These are phyloP conservation scores for Quambalaria eucalypti DNA, from an alignment of 1,284 basidiomycete genomes.

Conservation along the genomic window DNA sequence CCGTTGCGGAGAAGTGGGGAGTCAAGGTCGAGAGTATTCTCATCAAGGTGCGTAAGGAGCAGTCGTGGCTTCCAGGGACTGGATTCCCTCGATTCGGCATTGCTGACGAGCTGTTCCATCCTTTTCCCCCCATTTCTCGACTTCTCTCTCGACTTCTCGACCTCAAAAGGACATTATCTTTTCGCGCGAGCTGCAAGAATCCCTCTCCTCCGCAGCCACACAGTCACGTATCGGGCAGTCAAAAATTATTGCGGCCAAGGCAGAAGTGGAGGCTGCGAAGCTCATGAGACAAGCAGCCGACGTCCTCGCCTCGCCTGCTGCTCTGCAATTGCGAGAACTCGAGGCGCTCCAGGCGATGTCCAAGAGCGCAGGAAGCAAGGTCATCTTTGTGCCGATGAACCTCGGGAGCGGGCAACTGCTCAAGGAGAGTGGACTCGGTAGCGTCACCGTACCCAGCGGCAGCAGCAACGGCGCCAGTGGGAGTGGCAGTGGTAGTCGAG, in stretches of 20 bases:
- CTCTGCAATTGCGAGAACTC: slow-evolving; percentile 93
- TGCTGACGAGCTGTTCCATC: not conserved
- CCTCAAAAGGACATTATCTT: slow-evolving; percentile 89
- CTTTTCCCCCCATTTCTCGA: not conserved
- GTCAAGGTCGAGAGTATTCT: slow-evolving; percentile 88
- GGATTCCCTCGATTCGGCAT: not conserved
- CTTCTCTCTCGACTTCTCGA: too few species aligned
- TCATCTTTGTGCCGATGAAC: slow-evolving; percentile 85
- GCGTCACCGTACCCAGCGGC: too few species aligned
- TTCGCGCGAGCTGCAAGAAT: slow-evolving; percentile 79
- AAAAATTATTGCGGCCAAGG: slow-evolving; percentile 90
- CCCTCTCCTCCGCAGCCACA: slow-evolving; percentile 82
- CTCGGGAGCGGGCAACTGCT: not conserved
- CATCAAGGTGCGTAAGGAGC: slow-evolving; percentile 48
- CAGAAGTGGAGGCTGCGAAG: slow-evolving; percentile 86
- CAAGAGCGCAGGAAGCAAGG: slow-evolving; percentile 70
- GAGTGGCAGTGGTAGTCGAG: not conserved
- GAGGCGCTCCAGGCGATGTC: slow-evolving; percentile 70
- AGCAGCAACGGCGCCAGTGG: not conserved
- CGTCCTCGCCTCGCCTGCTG: slow-evolving; percentile 68
- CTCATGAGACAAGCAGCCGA: slow-evolving; percentile 80
- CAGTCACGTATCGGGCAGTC: slow-evolving; percentile 86
- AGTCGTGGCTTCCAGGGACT: not conserved
- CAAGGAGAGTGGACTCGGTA: too few species aligned
- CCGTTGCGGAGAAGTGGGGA: slow-evolving; percentile 64